Percentiles rank a stretch among this genome's conserved stretches.
phyloP scores from a whole-genome alignment of 106 monocot species.

The Cymbidium sinense region DNA sequence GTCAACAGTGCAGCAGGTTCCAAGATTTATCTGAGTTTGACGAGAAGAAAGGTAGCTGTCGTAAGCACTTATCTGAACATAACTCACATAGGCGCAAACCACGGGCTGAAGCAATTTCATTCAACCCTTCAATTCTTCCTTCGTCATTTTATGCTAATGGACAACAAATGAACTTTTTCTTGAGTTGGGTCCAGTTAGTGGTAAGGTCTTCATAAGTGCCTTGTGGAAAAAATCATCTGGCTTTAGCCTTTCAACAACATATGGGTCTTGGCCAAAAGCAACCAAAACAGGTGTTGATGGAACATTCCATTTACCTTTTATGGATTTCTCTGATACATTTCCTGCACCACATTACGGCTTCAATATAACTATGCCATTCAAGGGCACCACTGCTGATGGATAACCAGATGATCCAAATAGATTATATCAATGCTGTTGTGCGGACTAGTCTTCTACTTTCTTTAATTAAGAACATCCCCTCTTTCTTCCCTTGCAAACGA shows the following conservation, averaged over 20 bases:
- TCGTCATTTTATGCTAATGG: constrained; percentile 56
- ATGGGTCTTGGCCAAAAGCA: no score
- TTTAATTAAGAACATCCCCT: no score
- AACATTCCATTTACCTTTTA: no score
- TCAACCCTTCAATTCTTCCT: constrained; percentile 29
- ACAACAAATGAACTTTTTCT: constrained; percentile 41
- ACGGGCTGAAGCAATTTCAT: constrained; percentile 41
- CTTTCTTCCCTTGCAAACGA: no score
- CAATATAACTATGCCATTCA: constrained; percentile 36
- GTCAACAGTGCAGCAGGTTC: constrained; percentile 83
- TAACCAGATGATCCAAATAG: no score
- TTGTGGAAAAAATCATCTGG: constrained; percentile 28
- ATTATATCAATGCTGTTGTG: no score
- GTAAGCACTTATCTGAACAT: constrained; percentile 67
- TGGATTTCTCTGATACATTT: no score
- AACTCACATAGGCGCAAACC: constrained; percentile 76
- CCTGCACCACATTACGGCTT: constrained; percentile 18
- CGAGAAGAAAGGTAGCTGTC: constrained; percentile 77
- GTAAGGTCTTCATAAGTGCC: constrained; percentile 8
- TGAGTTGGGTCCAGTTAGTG: constrained; percentile 23
- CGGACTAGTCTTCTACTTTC: no score
- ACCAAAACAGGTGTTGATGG: no score
- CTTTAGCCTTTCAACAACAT: constrained; percentile 27
- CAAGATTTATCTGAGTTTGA: constrained; percentile 71
- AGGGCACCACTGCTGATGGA: constrained; percentile 24